These are phyloP conservation scores for Xylariaceae sp. DNA, from an alignment of 2,329 filamentous ascomycete species.

Conservation along the genomic window DNA sequence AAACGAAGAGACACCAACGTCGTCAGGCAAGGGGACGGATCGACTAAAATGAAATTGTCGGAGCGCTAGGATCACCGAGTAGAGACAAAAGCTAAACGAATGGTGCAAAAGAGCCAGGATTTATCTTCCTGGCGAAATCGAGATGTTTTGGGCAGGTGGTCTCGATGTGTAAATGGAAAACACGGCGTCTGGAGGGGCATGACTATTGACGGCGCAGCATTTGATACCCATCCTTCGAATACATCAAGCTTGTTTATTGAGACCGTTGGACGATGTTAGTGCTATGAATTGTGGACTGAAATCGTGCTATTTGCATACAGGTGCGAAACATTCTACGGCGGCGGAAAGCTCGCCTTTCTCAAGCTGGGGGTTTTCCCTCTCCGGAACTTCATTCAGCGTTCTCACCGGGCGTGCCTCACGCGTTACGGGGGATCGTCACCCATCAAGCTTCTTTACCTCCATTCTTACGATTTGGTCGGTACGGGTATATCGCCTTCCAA, in stretches of 20 bases:
- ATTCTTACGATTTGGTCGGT: too few species aligned
- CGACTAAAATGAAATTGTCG: not conserved
- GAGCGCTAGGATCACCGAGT: not conserved
- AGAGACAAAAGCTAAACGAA: slow-evolving; percentile 6
- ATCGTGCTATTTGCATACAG: not conserved
- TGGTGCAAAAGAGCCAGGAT: not conserved
- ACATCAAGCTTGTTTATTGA: slow-evolving; percentile 8
- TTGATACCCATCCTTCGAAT: slow-evolving; percentile 28
- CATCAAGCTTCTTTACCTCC: too few species aligned
- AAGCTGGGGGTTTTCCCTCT: too few species aligned
- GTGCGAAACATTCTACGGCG: not conserved
- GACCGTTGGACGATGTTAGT: not conserved
- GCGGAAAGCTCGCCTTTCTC: not conserved
- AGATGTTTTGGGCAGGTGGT: not conserved
- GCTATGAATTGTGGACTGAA: not conserved
- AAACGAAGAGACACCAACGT: not conserved
- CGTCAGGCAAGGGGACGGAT: not conserved
- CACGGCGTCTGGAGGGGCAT: slow-evolving; percentile 3
- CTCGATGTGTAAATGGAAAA: not conserved
- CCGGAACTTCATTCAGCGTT: too few species aligned
- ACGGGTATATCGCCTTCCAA: too few species aligned
- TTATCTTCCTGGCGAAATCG: not conserved
- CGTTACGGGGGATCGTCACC: too few species aligned
- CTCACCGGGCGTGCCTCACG: too few species aligned
- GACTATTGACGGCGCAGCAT: slow-evolving; percentile 13